Percentiles rank a stretch among this genome's conserved stretches.
Conservation (phyloP, 257 asterid species). For the Echites panduratus region DNA sequence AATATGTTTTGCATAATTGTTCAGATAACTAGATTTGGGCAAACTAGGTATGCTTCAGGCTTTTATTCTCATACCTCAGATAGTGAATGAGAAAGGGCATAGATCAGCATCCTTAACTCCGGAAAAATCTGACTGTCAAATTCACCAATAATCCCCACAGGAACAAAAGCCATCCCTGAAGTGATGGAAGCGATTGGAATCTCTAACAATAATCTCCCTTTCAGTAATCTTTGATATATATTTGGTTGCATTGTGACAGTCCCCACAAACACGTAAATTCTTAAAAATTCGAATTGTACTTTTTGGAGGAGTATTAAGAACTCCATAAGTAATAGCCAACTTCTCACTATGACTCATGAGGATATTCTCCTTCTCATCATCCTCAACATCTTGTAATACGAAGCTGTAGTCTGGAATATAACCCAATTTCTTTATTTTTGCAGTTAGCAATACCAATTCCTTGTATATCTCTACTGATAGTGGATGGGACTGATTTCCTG, state of each 20-base stretch:
- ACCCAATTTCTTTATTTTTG: slow-evolving; percentile 55
- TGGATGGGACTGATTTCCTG: slow-evolving; percentile 56
- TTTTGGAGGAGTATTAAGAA: slow-evolving; percentile 56
- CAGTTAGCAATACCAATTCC: slow-evolving; percentile 40
- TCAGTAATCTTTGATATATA: slow-evolving; percentile 12
- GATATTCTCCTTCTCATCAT: slow-evolving; percentile 73
- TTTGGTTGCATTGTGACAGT: slow-evolving; percentile 16
- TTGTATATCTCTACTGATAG: slow-evolving; percentile 44
- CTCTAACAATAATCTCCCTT: slow-evolving; percentile 15
- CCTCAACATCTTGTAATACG: slow-evolving; percentile 79
- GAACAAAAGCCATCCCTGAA: slow-evolving; percentile 15
- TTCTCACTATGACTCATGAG: slow-evolving; percentile 73
- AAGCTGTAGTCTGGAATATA: slow-evolving; percentile 64
- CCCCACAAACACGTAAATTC: slow-evolving; percentile 17
- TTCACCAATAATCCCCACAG: slow-evolving; percentile 18
- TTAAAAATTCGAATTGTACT: slow-evolving; percentile 24
- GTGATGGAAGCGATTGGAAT: slow-evolving; percentile 18
- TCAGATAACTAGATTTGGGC: not conserved
- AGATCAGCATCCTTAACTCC: not conserved
- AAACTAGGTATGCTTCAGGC: not conserved
- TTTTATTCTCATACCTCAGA: not conserved
- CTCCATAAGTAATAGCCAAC: slow-evolving; percentile 66
- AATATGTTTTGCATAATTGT: not conserved
- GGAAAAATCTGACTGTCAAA: not conserved
- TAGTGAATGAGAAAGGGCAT: not conserved